Conservation (phyloP, 495 filamentous ascomycete genomes). For the Penicillium paradoxum region DNA sequence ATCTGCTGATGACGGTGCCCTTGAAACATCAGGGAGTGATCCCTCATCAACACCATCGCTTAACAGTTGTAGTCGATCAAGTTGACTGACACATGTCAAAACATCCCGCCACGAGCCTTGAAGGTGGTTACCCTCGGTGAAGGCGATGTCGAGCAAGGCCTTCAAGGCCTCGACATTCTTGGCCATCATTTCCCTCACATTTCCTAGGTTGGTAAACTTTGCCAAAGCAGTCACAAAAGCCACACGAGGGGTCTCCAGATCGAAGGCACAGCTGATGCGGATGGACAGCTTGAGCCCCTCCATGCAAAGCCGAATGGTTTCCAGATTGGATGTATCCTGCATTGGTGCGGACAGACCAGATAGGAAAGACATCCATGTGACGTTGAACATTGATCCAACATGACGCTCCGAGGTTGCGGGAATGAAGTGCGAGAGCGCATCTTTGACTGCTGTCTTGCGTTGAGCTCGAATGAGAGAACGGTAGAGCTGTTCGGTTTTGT, state of each 20-base stretch:
- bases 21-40: constrained; percentile 86
- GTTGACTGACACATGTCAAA: constrained; percentile 89
- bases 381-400: constrained; percentile 97
- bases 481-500: constrained; percentile 83
- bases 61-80: constrained; percentile 93
- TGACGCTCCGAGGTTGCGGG: constrained; percentile 89
- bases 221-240: constrained; percentile 93
- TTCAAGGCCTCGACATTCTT: constrained; percentile 96
- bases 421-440: constrained; percentile 72
- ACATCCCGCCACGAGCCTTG: constrained; percentile 93
- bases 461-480: constrained; percentile 85
- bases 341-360: constrained; percentile 86
- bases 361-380: constrained; percentile 98
- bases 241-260: constrained; percentile 81
- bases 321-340: constrained; percentile 85
- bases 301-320: constrained; percentile 85
- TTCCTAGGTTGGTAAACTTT: constrained; percentile 92
- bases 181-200: constrained; percentile 88
- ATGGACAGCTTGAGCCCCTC: constrained; percentile 93
- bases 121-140: constrained; percentile 84
- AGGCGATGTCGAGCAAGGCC: constrained; percentile 81
- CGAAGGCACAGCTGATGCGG: constrained; percentile 87
- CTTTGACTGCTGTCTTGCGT: constrained; percentile 64
- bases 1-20: constrained; percentile 53
- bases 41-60: constrained; percentile 90